phyloP scores from a whole-genome alignment of 805 yeast species.

The Ogataea nitratoaversa region DNA sequence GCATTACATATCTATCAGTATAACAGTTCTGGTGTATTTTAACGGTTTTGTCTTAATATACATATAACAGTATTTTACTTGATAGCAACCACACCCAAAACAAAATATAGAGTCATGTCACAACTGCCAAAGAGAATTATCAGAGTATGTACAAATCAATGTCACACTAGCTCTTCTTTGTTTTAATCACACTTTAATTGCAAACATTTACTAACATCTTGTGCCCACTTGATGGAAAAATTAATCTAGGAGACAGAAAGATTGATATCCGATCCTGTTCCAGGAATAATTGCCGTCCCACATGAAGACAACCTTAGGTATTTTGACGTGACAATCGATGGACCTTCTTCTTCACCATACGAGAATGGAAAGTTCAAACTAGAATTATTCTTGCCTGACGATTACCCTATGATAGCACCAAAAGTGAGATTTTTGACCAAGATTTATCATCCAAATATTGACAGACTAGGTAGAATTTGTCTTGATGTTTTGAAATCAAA shows the following conservation, averaged over 20 bases:
- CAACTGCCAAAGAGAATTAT: conserved; percentile 84
- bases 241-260: conserved; percentile 76
- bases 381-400: conserved; percentile 90
- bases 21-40: no score
- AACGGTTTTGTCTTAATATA: no score
- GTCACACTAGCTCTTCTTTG: not conserved
- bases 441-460: conserved; percentile 96
- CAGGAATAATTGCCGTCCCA: conserved; percentile 91
- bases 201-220: not conserved
- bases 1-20: no score
- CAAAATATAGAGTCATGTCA: conserved; percentile 48
- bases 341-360: conserved; percentile 89
- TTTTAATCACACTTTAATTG: not conserved
- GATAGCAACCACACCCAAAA: not conserved
- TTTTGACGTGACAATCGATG: conserved; percentile 87
- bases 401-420: conserved; percentile 98
- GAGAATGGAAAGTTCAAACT: conserved; percentile 75
- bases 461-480: conserved; percentile 91
- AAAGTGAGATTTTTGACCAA: conserved; percentile 90
- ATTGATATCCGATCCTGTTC: conserved; percentile 88
- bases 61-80: no score
- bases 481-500: conserved; percentile 89
- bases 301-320: conserved; percentile 92
- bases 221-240: not conserved
- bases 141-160: conserved; percentile 45